These are phyloP conservation scores for Talaromyces amestolkiae DNA, from an alignment of 2,329 filamentous ascomycete species.

Conservation along the genomic window DNA sequence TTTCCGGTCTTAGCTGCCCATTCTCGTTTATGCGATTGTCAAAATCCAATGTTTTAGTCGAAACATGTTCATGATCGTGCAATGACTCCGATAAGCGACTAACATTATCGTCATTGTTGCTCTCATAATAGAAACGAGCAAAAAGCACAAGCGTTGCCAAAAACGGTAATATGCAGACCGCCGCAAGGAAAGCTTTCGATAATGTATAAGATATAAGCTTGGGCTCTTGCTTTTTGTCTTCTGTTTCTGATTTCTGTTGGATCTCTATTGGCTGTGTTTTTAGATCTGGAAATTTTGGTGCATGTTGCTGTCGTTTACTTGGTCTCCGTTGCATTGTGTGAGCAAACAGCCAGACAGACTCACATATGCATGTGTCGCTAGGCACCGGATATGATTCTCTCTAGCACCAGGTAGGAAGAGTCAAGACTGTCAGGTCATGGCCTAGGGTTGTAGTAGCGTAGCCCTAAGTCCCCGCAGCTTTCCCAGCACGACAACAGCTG, in stretches of 20 bases:
- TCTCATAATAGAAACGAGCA: slow-evolving; percentile 9
- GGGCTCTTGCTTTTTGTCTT: not conserved
- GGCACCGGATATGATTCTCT: not conserved
- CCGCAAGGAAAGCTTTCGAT: not conserved
- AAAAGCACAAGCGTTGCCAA: slow-evolving; percentile 11
- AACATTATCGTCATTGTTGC: not conserved
- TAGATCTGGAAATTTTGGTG: not conserved
- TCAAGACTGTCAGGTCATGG: not conserved
- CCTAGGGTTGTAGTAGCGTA: not conserved
- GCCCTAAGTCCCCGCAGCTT: not conserved
- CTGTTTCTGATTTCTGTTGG: not conserved
- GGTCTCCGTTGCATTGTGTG: slow-evolving; percentile 13
- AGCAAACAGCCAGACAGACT: not conserved
- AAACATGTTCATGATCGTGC: not conserved
- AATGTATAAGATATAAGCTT: not conserved
- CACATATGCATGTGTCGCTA: not conserved
- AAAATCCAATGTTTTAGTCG: not conserved
- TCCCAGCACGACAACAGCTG: not conserved
- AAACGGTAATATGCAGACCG: slow-evolving; percentile 13
- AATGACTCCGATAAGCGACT: slow-evolving; percentile 22
- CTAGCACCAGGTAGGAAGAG: not conserved
- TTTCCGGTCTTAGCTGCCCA: slow-evolving; percentile 41
- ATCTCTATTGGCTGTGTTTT: not conserved
- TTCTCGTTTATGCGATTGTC: slow-evolving; percentile 15
- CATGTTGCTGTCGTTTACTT: slow-evolving; percentile 7